Conservation (phyloP, 1,139 yeast species). For the Sugiyamaella japonica region DNA sequence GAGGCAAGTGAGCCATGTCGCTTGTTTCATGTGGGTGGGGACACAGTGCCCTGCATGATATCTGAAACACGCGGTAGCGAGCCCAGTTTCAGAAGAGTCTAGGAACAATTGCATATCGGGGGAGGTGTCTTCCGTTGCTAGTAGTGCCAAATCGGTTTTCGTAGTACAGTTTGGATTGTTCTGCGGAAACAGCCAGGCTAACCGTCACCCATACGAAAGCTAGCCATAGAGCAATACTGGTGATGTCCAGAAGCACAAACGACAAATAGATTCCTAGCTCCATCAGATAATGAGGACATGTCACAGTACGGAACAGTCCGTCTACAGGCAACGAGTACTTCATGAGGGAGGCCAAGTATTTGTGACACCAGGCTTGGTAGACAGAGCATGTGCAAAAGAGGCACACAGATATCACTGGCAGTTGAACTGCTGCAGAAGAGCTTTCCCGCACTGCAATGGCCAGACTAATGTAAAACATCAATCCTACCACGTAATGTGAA, state of each 20-base stretch:
- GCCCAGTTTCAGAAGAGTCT: constrained; percentile 21
- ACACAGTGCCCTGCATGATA: background rate
- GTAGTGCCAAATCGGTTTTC: constrained; percentile 28
- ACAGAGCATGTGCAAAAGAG: constrained; percentile 50
- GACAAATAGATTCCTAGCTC: constrained; percentile 63
- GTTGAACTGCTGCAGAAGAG: no score
- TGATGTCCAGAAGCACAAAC: constrained; percentile 21
- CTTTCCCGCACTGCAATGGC: constrained; percentile 24
- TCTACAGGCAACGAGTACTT: constrained; percentile 67
- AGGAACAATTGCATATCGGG: constrained; percentile 36
- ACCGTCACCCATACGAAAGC: constrained; percentile 57
- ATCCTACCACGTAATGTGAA: constrained; percentile 74
- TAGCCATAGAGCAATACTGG: constrained; percentile 18
- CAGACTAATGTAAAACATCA: constrained; percentile 58
- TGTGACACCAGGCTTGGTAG: constrained; percentile 62
- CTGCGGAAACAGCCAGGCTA: constrained; percentile 63
- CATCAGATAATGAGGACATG: constrained; percentile 81
- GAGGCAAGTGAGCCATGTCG: no score
- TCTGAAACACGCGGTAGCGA: background rate
- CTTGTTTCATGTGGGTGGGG: constrained; percentile 4
- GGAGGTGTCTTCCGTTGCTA: constrained; percentile 26
- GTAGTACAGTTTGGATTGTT: constrained; percentile 59
- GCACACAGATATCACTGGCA: no score
- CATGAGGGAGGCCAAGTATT: constrained; percentile 54
- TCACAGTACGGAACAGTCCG: constrained; percentile 52